phyloP scores from a whole-genome alignment of 345 rosid genomes.

The Pistacia integerrima region DNA sequence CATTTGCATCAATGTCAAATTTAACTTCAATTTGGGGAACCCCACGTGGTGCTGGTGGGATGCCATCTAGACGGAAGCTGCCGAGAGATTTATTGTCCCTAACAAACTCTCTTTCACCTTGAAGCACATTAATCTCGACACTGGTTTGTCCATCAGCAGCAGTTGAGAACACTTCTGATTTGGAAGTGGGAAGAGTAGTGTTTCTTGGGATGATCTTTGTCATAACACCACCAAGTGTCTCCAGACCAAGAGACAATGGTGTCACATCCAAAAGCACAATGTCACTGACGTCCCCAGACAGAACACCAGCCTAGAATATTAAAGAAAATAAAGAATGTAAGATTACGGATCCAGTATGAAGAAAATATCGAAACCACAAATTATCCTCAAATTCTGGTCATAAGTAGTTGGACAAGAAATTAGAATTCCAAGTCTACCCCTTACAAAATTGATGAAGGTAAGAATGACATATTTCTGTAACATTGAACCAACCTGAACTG shows the following conservation, averaged over 20 bases:
- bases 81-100: slow-evolving; percentile 90
- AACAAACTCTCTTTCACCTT: slow-evolving; percentile 96
- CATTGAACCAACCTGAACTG: slow-evolving; percentile 57
- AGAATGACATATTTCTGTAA: slow-evolving; percentile 13
- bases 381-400: no score
- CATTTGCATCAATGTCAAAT: slow-evolving; percentile 92
- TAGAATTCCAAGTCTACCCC: not conserved
- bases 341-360: slow-evolving; percentile 13
- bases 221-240: slow-evolving; percentile 98
- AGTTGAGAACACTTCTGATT: slow-evolving; percentile 97
- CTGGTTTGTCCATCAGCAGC: slow-evolving; percentile 98
- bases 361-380: no score
- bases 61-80: slow-evolving; percentile 70
- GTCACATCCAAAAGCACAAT: slow-evolving; percentile 73
- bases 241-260: slow-evolving; percentile 87
- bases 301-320: slow-evolving; percentile 82
- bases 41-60: slow-evolving; percentile 87
- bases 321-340: not conserved
- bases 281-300: slow-evolving; percentile 93
- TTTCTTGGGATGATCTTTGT: slow-evolving; percentile 93
- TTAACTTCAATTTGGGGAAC: slow-evolving; percentile 91
- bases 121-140: slow-evolving; percentile 90
- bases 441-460: slow-evolving; percentile 9
- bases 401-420: no score
- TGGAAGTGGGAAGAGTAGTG: slow-evolving; percentile 92